Percentiles rank a stretch among this genome's conserved stretches.
phyloP scores from a whole-genome alignment of 2,329 filamentous ascomycete species.

The Pestalotiopsis sp. region DNA sequence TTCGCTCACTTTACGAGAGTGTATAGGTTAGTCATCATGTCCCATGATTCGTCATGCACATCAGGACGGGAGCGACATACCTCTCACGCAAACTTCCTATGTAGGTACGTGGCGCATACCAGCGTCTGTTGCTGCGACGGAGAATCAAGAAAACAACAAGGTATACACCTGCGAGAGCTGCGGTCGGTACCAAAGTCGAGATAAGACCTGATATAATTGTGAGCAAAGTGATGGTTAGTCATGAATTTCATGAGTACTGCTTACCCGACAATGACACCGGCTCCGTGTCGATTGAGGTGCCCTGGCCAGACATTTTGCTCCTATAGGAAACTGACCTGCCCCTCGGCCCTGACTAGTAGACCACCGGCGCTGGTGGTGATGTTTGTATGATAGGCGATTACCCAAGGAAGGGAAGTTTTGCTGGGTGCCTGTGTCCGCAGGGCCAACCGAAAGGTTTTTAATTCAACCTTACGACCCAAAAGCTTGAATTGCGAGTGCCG shows the following conservation, averaged over 20 bases:
- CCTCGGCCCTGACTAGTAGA: not conserved
- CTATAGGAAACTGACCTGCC: not conserved
- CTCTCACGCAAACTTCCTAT: constrained; percentile 46
- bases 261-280: constrained; percentile 26
- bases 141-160: constrained; percentile 47
- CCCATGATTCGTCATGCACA: constrained; percentile 17
- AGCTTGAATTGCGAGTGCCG: not conserved
- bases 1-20: constrained; percentile 49
- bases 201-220: constrained; percentile 37
- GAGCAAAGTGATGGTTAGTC: not conserved
- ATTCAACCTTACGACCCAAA: not conserved
- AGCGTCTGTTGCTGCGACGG: constrained; percentile 46
- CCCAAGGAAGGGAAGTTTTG: not conserved
- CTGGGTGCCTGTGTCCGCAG: not conserved
- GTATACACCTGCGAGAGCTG: constrained; percentile 40
- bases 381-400: not conserved
- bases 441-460: not conserved
- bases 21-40: not conserved
- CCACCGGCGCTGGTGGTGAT: not conserved
- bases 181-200: constrained; percentile 43
- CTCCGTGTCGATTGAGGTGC: constrained; percentile 16
- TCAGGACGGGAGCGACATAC: constrained; percentile 27
- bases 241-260: not conserved
- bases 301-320: not conserved
- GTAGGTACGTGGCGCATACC: constrained; percentile 54